These are phyloP conservation scores for Hericium erinaceus DNA, from an alignment of 768 basidiomycete genomes.

Conservation along the genomic window DNA sequence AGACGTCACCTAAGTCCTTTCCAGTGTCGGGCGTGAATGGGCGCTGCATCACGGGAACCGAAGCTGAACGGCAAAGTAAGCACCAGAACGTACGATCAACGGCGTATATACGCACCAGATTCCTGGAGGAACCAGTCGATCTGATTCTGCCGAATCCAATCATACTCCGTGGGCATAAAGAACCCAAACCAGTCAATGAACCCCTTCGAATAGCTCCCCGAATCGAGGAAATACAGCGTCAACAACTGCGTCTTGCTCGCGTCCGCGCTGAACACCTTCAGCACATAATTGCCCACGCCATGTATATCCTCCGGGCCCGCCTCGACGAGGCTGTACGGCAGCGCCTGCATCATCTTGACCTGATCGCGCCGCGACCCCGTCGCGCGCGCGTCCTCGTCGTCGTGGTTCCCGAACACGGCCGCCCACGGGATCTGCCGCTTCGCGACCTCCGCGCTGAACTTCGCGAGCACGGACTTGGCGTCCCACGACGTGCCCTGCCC, in stretches of 20 bases:
- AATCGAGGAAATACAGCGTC: slow-evolving; percentile 88
- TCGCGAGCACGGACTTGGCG: slow-evolving; percentile 76
- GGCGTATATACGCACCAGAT: slow-evolving; percentile 35
- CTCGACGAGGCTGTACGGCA: slow-evolving; percentile 82
- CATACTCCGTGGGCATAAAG: slow-evolving; percentile 66
- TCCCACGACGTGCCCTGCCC: slow-evolving; percentile 91
- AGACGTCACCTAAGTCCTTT: slow-evolving; percentile 58
- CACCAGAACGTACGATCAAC: background rate
- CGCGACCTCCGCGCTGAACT: slow-evolving; percentile 73
- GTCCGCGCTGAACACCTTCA: slow-evolving; percentile 80
- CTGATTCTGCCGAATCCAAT: slow-evolving; percentile 79
- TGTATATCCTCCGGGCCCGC: slow-evolving; percentile 76
- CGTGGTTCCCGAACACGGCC: slow-evolving; percentile 92
- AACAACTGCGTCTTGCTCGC: slow-evolving; percentile 84
- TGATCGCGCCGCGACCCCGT: slow-evolving; percentile 48
- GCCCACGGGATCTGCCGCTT: slow-evolving; percentile 81
- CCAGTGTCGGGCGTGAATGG: slow-evolving; percentile 75
- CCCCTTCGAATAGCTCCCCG: slow-evolving; percentile 65
- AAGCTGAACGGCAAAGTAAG: slow-evolving; percentile 22
- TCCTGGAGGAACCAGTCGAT: slow-evolving; percentile 87
- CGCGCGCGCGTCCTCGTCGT: slow-evolving; percentile 53
- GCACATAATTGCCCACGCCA: slow-evolving; percentile 86
- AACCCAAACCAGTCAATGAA: slow-evolving; percentile 53
- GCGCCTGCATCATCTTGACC: slow-evolving; percentile 55
- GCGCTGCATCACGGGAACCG: slow-evolving; percentile 66